Conservation (phyloP, 2,329 filamentous ascomycete genomes). For the Blastomyces emzantsi region DNA sequence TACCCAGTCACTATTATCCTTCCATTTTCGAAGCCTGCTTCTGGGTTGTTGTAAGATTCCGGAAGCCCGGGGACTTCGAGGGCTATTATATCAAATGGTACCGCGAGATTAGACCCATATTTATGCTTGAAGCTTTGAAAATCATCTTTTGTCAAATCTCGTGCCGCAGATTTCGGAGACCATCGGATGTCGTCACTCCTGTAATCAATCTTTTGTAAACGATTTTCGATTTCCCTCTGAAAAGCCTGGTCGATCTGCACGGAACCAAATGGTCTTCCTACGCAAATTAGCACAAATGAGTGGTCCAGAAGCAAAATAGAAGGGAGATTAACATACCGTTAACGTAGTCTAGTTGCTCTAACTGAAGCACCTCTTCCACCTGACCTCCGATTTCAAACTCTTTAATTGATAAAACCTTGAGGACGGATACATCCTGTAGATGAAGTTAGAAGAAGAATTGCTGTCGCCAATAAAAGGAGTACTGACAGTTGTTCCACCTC, state of each 20-base stretch:
- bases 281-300: neutral
- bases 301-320: neutral
- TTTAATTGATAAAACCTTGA: constrained; percentile 2
- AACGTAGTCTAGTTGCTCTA: constrained; percentile 5
- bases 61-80: neutral
- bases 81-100: neutral
- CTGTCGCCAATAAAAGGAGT: neutral
- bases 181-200: neutral
- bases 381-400: neutral
- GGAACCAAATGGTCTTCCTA: constrained; percentile 9
- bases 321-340: neutral
- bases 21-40: neutral
- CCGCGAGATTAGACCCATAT: neutral
- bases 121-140: constrained; percentile 3
- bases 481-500: constrained; percentile 10
- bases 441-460: neutral
- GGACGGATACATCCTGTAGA: constrained; percentile 6
- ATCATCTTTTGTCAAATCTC: neutral
- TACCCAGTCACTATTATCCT: constrained; percentile 4
- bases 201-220: neutral
- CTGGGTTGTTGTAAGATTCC: neutral
- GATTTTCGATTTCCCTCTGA: neutral
- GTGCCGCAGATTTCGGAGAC: constrained; percentile 1
- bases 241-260: constrained; percentile 9
- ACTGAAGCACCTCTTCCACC: constrained; percentile 4